Conservation (phyloP, 2,329 filamentous ascomycete genomes). For the Venturia effusa region DNA sequence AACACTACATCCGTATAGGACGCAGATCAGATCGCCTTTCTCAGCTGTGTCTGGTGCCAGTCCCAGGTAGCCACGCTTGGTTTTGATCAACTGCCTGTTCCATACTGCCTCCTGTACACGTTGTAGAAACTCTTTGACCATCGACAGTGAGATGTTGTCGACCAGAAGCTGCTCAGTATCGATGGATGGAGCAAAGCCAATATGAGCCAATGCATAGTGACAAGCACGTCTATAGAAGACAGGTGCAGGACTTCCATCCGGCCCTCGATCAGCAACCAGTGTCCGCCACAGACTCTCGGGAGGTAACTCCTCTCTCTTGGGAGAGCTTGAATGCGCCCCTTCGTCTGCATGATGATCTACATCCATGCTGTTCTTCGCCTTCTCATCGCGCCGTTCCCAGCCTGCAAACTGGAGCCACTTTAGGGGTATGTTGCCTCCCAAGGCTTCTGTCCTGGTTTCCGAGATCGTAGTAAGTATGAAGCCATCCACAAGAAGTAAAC, state of each 20-base stretch:
- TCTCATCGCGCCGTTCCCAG: not conserved
- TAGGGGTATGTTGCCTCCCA: not conserved
- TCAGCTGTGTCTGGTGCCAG: not conserved
- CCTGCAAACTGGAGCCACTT: conserved; percentile 6
- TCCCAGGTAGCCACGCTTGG: not conserved
- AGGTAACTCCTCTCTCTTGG: not conserved
- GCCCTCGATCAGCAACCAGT: conserved; percentile 1
- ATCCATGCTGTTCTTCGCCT: no score
- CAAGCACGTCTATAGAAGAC: conserved; percentile 1
- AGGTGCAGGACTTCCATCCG: not conserved
- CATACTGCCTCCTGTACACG: conserved; percentile 8
- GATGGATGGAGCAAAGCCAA: not conserved
- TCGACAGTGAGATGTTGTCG: not conserved
- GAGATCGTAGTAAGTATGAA: not conserved
- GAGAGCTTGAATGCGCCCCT: not conserved
- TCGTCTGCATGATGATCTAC: not conserved
- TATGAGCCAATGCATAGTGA: not conserved
- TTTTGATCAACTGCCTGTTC: conserved; percentile 9
- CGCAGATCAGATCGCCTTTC: conserved; percentile 7
- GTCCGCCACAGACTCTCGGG: conserved; percentile 20
- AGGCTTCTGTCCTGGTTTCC: not conserved
- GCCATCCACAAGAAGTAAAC: not conserved
- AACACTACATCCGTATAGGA: conserved; percentile 8
- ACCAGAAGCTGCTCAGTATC: not conserved
- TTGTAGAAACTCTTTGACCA: conserved; percentile 3